A percentile compares a stretch with the other conserved stretches of the same genome.
Evolutionary conservation across 2,329 filamentous ascomycete genomes (phyloP).

Genomic region (Biscogniauxia marginata): DNA sequence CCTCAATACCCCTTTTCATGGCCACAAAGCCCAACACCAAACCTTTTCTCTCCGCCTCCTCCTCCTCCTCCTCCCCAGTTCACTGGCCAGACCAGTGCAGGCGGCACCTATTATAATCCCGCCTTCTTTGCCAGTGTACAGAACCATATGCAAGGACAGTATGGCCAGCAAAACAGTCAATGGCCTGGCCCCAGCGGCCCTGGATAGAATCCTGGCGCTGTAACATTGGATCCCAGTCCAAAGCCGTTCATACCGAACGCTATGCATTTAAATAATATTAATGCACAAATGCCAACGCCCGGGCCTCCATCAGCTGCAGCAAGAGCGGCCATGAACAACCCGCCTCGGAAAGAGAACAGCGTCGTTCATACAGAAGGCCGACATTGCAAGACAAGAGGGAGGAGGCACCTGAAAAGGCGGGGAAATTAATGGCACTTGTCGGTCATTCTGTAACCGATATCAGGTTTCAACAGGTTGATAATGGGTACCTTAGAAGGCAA

Average conservation of each 20-base stretch:
- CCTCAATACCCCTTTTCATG: slow-evolving; percentile 46
- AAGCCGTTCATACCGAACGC: neutral
- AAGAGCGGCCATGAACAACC: neutral
- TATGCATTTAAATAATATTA: neutral
- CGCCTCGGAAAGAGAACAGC: neutral
- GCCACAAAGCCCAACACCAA: slow-evolving; percentile 36
- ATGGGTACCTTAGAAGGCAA: neutral
- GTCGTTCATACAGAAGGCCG: no score
- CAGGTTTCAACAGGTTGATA: neutral
- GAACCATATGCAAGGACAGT: slow-evolving; percentile 38
- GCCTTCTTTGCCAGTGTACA: slow-evolving; percentile 53
- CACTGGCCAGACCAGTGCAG: slow-evolving; percentile 32
- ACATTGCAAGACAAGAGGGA: neutral
- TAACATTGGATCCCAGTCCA: neutral
- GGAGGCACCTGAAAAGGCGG: neutral
- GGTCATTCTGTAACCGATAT: neutral
- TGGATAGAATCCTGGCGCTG: slow-evolving; percentile 17
- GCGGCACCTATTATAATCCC: slow-evolving; percentile 55
- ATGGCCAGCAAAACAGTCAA: slow-evolving; percentile 24
- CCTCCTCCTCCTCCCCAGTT: slow-evolving; percentile 46
- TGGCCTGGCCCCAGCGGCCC: slow-evolving; percentile 28
- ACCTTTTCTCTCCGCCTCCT: slow-evolving; percentile 34
- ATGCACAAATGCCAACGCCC: neutral
- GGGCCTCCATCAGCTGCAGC: neutral
- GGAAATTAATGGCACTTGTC: neutral